Evolutionary conservation across 805 yeast species (phyloP), one percentile per base, ranked within the genome.

Genomic region (Suhomyces xylopsoci): DNA sequence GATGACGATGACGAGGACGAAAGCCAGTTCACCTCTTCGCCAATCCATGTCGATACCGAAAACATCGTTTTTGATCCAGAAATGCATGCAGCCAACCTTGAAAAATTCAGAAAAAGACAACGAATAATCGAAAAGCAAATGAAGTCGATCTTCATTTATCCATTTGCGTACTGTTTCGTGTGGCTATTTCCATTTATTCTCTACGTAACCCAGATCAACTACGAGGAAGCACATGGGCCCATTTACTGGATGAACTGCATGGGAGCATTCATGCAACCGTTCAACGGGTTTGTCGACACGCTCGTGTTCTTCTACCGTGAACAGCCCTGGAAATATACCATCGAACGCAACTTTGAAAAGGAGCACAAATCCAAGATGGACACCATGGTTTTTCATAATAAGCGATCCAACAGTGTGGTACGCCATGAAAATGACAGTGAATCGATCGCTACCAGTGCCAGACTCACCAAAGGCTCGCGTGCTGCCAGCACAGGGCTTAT

Each of bases 131-230:
- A 86, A 64, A 83, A 84, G 52, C 96, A 91, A 69, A 83, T 89
- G 80, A 84, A 84, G 61, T 78, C 86, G 30, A 85, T 91, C 47
- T 90, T 91, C 67, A 77, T 91, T 45, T 91, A 91, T 64, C 97
- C 97, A 3, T 71, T 87, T 42, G 87, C 96, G 2, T 91, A 90
- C 67, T 76, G 90, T 53, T 75, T 87, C 25, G 68, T 90, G 46
- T 91, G 97, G 97, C 63, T 86, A 19, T 85, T 88, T 57, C 97
- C 97, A 1, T 80, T 89, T 55, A 79, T 85, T 5, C 74, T 82
- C 34, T 88, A 87, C 60, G 75, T 83, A 51, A 76, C 89, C 8
- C 83, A 81, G 61, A 73, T 79, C 58, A 71, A 74, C 38, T 71
- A 77, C 58, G 83, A 80, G 52, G 64, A 77, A 19, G 44, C 55